Evolutionary conservation across 306 rosid genomes (phyloP).

Genomic region (Crataegus laevigata): DNA sequence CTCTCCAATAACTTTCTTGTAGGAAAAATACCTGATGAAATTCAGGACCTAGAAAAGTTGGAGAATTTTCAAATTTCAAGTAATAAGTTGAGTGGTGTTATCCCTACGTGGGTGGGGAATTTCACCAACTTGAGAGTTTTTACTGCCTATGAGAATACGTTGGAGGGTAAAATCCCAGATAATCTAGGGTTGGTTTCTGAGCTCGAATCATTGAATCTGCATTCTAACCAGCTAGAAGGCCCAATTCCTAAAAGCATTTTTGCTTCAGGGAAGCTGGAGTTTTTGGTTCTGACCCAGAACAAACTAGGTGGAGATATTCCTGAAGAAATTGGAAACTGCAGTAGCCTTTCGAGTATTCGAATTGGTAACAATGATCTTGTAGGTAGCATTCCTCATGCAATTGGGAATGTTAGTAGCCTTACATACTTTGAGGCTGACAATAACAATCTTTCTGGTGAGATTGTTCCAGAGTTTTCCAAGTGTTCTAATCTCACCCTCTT

Average conservation of each 20-base stretch:
- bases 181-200: conserved; percentile 61
- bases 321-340: conserved; percentile 45
- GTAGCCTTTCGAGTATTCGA: conserved; percentile 38
- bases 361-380: conserved; percentile 43
- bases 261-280: conserved; percentile 63
- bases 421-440: conserved; percentile 94
- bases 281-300: conserved; percentile 88
- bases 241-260: conserved; percentile 77
- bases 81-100: conserved; percentile 69
- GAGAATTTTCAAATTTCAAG: conserved; percentile 77
- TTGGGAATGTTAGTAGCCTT: conserved; percentile 84
- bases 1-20: conserved; percentile 71
- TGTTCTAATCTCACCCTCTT: conserved; percentile 88
- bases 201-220: conserved; percentile 81
- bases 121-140: conserved; percentile 65
- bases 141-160: conserved; percentile 82
- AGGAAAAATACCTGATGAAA: conserved; percentile 74
- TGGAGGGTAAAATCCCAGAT: conserved; percentile 72
- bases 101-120: conserved; percentile 84
- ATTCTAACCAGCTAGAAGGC: conserved; percentile 83
- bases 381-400: conserved; percentile 43
- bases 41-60: conserved; percentile 51
- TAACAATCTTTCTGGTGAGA: conserved; percentile 75
- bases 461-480: conserved; percentile 53
- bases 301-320: conserved; percentile 39